Evolutionary conservation across 2,329 filamentous ascomycete species (phyloP), one percentile per base, ranked within the genome.

Genomic region (Boeremia exigua): DNA sequence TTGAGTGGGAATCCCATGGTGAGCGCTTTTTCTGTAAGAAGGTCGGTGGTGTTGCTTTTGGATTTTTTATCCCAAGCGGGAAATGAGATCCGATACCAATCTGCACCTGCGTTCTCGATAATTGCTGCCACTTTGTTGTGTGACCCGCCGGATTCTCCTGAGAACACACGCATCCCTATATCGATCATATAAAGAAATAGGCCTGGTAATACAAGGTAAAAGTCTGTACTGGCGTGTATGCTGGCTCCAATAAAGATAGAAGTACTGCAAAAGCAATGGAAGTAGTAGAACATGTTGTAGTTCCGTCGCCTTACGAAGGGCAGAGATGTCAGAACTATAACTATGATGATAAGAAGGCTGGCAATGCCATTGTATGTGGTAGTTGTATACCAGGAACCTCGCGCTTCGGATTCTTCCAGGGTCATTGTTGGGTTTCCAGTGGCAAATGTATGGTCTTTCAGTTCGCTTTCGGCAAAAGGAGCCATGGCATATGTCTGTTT

Each of bases 341-440:
- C 19, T n/a, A 48, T 48, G 14, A 38, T 29, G 15, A 38, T 28
- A 4, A 48, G 17, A 10, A 48, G 19, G 7, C 5, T 38, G 33
- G 45, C 45, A 38, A 33, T 33, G 19, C 45, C 45, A 28, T 48
- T 48, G 33, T 48, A 48, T 33, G 45, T 48, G 12, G 45, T 48
- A 4, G 30, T 36, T 3, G 27, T 33, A 15, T 48, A 48, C 45
- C 45, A 48, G 14, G 11, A 48, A 15, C 45, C 15, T 23, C 33
- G 30, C 30, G 32, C 32, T 28, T 48, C 23, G 15, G 29, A 11
- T 38, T 48, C 45, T 48, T 37, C 45, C 6, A 29, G 32, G 11
- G 45, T 48, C 45, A 48, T 48, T 6, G 45, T 48, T n/a, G 45
- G 45, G 33, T 48, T 48, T 3, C 45, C 45, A 38, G 45, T 48